phyloP scores from a whole-genome alignment of 1,139 yeast genomes.

The Scheffersomyces insectosa region DNA sequence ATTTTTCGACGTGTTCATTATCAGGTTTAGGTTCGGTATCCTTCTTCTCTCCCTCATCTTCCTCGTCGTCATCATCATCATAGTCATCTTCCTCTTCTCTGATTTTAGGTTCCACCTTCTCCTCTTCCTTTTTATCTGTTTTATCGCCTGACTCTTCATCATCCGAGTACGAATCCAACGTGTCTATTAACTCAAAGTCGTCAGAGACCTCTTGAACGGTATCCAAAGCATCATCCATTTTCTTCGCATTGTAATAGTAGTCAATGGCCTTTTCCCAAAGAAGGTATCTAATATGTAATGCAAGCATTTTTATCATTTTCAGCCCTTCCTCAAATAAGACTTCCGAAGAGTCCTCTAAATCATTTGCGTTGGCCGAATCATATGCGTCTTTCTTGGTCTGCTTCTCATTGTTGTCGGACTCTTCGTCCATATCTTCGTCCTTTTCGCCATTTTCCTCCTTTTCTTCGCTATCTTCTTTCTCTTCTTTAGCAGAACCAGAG shows the following conservation, averaged over 20 bases:
- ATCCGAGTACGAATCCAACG: constrained; percentile 24
- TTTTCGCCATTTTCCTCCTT: constrained; percentile 4
- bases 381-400: constrained; percentile 7
- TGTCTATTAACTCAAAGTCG: constrained; percentile 40
- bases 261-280: constrained; percentile 77
- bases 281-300: constrained; percentile 65
- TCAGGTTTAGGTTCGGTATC: constrained; percentile 17
- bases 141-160: constrained; percentile 16
- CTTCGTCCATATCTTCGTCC: background rate
- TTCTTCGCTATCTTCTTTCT: background rate
- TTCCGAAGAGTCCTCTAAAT: constrained; percentile 19
- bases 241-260: constrained; percentile 37
- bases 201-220: constrained; percentile 36
- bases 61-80: constrained; percentile 40
- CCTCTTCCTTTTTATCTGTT: constrained; percentile 21
- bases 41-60: constrained; percentile 28
- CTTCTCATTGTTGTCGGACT: constrained; percentile 4
- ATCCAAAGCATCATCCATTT: constrained; percentile 26
- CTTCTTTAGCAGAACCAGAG: background rate
- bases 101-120: constrained; percentile 20
- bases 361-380: constrained; percentile 9
- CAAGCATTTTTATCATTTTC: constrained; percentile 53
- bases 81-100: constrained; percentile 44
- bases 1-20: constrained; percentile 15
- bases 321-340: constrained; percentile 48